Conservation (phyloP, 1,284 basidiomycete species). For the Agaricales sp. region DNA sequence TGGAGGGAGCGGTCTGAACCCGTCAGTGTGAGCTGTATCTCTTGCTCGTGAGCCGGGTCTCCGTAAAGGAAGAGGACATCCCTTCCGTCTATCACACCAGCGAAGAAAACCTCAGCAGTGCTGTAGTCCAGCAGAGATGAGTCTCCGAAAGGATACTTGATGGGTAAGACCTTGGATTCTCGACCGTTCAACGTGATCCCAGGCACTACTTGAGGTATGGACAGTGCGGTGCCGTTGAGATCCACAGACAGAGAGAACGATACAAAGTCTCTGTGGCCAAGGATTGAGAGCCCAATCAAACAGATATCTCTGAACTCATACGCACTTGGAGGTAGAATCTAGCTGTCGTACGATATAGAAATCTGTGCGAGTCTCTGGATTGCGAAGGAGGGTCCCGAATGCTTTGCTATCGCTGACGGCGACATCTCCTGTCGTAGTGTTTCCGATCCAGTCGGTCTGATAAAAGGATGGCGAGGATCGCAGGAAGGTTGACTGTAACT, state of each 20-base stretch:
- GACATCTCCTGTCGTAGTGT: constrained; percentile 41
- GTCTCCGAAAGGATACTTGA: constrained; percentile 54
- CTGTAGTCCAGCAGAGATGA: constrained; percentile 47
- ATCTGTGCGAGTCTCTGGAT: constrained; percentile 50
- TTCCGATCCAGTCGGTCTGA: constrained; percentile 65
- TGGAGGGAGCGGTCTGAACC: constrained; percentile 26
- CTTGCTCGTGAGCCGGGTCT: constrained; percentile 45
- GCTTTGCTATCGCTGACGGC: constrained; percentile 36
- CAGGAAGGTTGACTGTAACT: constrained; percentile 64
- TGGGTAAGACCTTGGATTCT: constrained; percentile 59
- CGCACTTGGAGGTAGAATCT: constrained; percentile 57
- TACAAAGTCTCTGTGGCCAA: not conserved
- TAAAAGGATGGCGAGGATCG: constrained; percentile 66
- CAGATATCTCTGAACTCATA: no score
- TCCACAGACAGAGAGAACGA: constrained; percentile 30
- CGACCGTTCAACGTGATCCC: constrained; percentile 55
- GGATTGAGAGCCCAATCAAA: not conserved
- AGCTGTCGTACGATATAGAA: constrained; percentile 67
- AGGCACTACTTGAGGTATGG: constrained; percentile 35
- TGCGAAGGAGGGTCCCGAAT: constrained; percentile 55
- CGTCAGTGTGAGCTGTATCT: constrained; percentile 36
- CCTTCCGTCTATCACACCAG: constrained; percentile 52
- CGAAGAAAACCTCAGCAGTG: constrained; percentile 58
- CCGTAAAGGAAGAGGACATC: constrained; percentile 67
- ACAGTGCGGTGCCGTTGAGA: constrained; percentile 49